These are phyloP conservation scores for Cyberlindnera xishuangbannaensis DNA, from an alignment of 805 yeast genomes.

Conservation along the genomic window DNA sequence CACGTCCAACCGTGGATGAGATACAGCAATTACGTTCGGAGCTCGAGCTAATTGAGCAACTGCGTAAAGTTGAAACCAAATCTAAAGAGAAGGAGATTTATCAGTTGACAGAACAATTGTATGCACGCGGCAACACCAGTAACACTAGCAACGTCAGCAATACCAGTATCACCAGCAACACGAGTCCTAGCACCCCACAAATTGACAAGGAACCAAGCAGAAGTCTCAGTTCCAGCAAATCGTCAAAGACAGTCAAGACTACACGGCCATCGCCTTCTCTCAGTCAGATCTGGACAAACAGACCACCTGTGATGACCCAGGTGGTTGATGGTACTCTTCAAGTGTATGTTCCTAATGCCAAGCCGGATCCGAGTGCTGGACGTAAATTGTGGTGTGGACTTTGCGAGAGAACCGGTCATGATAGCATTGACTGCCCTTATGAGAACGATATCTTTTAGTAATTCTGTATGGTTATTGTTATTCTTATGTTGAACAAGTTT, in stretches of 20 bases:
- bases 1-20: constrained; percentile 38
- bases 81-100: constrained; percentile 23
- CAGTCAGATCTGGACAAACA: constrained; percentile 8
- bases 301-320: constrained; percentile 25
- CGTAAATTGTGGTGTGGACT: constrained; percentile 84
- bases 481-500: no score
- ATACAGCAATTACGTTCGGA: constrained; percentile 41
- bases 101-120: constrained; percentile 16
- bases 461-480: no score
- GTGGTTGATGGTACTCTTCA: constrained; percentile 35
- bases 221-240: constrained; percentile 1
- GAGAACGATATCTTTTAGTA: constrained; percentile 34
- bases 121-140: constrained; percentile 3
- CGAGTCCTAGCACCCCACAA: background rate
- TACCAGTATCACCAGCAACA: background rate
- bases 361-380: constrained; percentile 66
- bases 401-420: constrained; percentile 89
- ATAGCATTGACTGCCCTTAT: constrained; percentile 81
- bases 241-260: background rate
- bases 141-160: constrained; percentile 3
- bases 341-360: constrained; percentile 41
- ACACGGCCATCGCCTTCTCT: constrained; percentile 1
- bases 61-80: constrained; percentile 26
- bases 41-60: constrained; percentile 34
- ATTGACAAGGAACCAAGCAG: no score